A percentile compares a stretch with the other conserved stretches of the same genome.
These are phyloP conservation scores for Xerophyta viscosa DNA, from an alignment of 106 monocot genomes.

Conservation along the genomic window DNA sequence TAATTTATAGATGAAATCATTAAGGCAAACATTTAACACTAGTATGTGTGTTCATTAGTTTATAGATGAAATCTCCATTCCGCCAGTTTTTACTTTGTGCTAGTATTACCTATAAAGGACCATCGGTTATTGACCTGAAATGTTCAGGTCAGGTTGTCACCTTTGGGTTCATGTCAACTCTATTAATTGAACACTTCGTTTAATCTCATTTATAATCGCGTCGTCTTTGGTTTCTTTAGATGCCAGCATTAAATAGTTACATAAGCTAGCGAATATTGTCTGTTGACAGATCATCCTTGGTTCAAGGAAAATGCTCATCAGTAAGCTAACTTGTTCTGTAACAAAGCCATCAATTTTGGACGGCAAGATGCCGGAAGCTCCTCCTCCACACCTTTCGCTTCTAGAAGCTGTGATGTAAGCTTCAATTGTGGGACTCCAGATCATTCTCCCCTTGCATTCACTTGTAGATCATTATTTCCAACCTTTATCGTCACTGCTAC, in stretches of 20 bases:
- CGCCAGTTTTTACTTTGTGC: too few relatives aligned
- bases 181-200: background rate
- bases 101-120: too few relatives aligned
- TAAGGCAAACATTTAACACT: too few relatives aligned
- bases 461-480: constrained; percentile 69
- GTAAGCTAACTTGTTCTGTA: constrained; percentile 8
- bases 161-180: too few relatives aligned
- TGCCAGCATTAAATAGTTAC: constrained; percentile 1
- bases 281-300: constrained; percentile 76
- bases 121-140: too few relatives aligned
- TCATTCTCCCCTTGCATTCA: constrained; percentile 34
- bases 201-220: too few relatives aligned
- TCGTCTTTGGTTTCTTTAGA: background rate
- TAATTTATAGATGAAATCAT: too few relatives aligned
- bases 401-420: constrained; percentile 48
- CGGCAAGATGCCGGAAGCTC: constrained; percentile 11
- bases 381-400: constrained; percentile 27
- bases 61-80: too few relatives aligned
- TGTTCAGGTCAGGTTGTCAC: too few relatives aligned
- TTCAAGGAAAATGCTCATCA: constrained; percentile 30
- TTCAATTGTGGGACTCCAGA: constrained; percentile 37
- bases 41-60: too few relatives aligned
- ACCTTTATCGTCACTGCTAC: constrained; percentile 19
- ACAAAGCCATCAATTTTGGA: constrained; percentile 1
- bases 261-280: background rate